phyloP scores from a whole-genome alignment of 78 protist genomes.

The Guillardia theta region DNA sequence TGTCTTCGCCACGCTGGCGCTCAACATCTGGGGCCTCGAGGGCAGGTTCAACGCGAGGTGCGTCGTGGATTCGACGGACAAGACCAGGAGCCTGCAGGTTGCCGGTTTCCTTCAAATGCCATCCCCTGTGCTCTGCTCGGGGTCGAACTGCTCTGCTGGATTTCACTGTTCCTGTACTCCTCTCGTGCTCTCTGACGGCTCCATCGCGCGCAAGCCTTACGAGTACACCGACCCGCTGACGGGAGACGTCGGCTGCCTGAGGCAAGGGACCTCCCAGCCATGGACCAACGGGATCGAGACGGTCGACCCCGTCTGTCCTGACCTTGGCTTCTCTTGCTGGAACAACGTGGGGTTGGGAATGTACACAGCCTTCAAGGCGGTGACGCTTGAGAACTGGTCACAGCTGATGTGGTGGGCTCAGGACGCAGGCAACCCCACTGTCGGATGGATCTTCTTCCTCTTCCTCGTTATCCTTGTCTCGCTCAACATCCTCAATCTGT shows the following conservation, averaged over 20 bases:
- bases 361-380: background rate
- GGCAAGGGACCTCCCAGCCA: conserved; percentile 3
- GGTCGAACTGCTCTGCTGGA: background rate
- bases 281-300: background rate
- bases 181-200: background rate
- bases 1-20: background rate
- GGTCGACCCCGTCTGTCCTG: background rate
- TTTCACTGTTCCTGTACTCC: background rate
- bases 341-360: background rate
- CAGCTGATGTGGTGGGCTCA: background rate
- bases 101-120: background rate
- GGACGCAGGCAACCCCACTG: background rate
- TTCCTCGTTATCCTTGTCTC: background rate
- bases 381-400: conserved; percentile 4
- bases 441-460: background rate
- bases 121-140: too few relatives aligned
- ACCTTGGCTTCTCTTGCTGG: background rate
- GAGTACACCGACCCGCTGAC: background rate
- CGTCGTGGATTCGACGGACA: background rate
- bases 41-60: background rate
- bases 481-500: background rate
- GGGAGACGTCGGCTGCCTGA: background rate
- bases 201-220: background rate
- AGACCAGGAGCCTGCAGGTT: background rate
- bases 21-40: background rate